Evolutionary conservation across 176 grass and related monocot species (phyloP), one percentile per base, ranked within the genome.

Genomic region (Oryza brachyantha): DNA sequence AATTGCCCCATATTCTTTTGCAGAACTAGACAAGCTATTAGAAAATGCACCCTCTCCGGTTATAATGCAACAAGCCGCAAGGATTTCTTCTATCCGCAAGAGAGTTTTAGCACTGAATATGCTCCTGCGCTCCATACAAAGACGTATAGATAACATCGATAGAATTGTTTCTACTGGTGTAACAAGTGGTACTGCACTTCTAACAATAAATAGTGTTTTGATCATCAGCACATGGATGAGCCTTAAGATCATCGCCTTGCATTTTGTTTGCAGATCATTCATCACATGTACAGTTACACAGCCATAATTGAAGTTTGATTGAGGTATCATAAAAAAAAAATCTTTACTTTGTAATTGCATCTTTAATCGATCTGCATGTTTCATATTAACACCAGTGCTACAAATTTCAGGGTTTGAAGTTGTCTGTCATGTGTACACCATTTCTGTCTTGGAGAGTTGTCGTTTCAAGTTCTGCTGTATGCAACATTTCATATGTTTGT

Each of bases 1-100:
- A 35, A 84, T 46, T 64, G 35, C 29, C 6, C 63, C 21, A n/a
- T 54, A 0, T 34, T 48, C 4, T 66, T 83, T 48, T 81, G 50
- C 85, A 98, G 96, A 98, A 72, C 70, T 98, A 66, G 96, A 98
- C 78, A 93, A 83, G 70, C 74, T 98, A 75, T 79, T 94, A 74
- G 96, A 94, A 78, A 91, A 93, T 81, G 81, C 90, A 72, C 92
- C 96, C 10, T 77, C 86, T 34, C 81, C 79, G 0, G 73, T 91
- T 7, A 83, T 94, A 66, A 88, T 88, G 90, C 92, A 98, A 73
- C 88, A 94, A 35, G 81, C 96, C 38, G 75, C 84, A 40, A 98
- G 89, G 84, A 91, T 98, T 80, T 93, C 83, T 17, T 85, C 87
- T 26, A 85, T 98, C 36, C 90, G 86, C 14, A 92, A 83, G 57